phyloP scores from a whole-genome alignment of 2,329 filamentous ascomycete genomes.

The Colletotrichum nymphaeae region DNA sequence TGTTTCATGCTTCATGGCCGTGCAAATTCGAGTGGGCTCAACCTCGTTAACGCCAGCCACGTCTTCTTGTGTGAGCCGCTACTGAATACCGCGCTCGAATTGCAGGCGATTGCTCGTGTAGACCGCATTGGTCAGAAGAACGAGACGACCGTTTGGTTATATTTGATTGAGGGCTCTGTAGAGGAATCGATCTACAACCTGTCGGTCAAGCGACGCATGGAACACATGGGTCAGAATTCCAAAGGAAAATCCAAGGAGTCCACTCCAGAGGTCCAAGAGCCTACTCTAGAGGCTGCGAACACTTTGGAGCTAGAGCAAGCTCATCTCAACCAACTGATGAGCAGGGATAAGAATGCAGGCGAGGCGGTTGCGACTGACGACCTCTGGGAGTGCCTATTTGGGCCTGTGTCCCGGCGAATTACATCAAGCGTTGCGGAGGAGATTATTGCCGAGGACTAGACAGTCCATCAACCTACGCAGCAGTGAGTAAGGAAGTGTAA shows the following conservation, averaged over 20 bases:
- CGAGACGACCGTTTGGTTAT: slow-evolving; percentile 94
- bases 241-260: slow-evolving; percentile 54
- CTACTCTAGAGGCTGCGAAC: slow-evolving; percentile 83
- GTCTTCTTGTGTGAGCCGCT: slow-evolving; percentile 95
- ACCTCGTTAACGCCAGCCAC: slow-evolving; percentile 91
- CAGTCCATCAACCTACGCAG: no score
- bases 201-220: slow-evolving; percentile 81
- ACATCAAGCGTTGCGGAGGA: slow-evolving; percentile 10
- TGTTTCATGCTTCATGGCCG: slow-evolving; percentile 92
- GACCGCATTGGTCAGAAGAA: slow-evolving; percentile 92
- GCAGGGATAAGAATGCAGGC: slow-evolving; percentile 76
- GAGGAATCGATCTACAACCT: slow-evolving; percentile 93
- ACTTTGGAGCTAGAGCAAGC: slow-evolving; percentile 84
- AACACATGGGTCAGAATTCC: slow-evolving; percentile 72
- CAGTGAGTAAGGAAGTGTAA: background rate
- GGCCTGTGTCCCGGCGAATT: slow-evolving; percentile 56
- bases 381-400: slow-evolving; percentile 91
- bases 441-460: background rate
- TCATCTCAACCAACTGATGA: slow-evolving; percentile 76
- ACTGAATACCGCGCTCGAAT: slow-evolving; percentile 91
- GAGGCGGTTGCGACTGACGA: slow-evolving; percentile 84
- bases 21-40: slow-evolving; percentile 88
- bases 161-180: slow-evolving; percentile 89
- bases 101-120: slow-evolving; percentile 94
- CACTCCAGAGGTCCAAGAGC: slow-evolving; percentile 64